Evolutionary conservation across 1,139 yeast species (phyloP), one percentile per base, ranked within the genome.

Genomic region (Suhomyces choctaworum): DNA sequence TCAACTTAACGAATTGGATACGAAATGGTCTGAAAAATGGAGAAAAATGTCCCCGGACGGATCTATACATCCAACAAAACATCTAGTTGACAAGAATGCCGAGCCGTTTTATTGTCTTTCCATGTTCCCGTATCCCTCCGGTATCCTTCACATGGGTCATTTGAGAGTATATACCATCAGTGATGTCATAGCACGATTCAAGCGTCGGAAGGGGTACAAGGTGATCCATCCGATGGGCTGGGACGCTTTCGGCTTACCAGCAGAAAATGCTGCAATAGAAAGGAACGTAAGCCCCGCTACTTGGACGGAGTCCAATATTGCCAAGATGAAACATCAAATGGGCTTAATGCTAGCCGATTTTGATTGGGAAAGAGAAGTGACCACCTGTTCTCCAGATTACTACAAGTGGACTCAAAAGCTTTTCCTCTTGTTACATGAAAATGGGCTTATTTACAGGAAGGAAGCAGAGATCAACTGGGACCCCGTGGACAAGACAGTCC

Each of bases 171-270:
- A 87, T 59, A 85, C 96, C 1, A 88, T 92, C 27, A 81, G 92
- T 51, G 98, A 92, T 57, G 84, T 81, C 1, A 57, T 92, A 25
- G 77, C 95, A 1, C 65, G 97, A 46, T 92, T 77, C 59, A 77
- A 87, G 48, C 67, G 94, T 44, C 73, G 86, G 62, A 76, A 74
- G 38, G 97, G 96, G 1, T 76, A 72, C 45, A 66, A 80, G 27
- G 96, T 90, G 12, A 71, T 90, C 5, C 96, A 92, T 56, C 97
- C 98, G 0, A 90, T 92, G 95, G 98, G 98, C 0, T 92, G 97
- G 97, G 98, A 92, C 66, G 96, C 97, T 0, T 92, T 92, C 68
- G 98, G 98, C 0, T 68, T 92, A 25, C 98, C 98, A 0, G 98
- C 98, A 0, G 98, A 92, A 56, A 92, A 92, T 60, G 98, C 98